Evolutionary conservation across 2,329 filamentous ascomycete genomes (phyloP), one percentile per base, ranked within the genome.

Genomic region (Sporothrix euskadiensis): DNA sequence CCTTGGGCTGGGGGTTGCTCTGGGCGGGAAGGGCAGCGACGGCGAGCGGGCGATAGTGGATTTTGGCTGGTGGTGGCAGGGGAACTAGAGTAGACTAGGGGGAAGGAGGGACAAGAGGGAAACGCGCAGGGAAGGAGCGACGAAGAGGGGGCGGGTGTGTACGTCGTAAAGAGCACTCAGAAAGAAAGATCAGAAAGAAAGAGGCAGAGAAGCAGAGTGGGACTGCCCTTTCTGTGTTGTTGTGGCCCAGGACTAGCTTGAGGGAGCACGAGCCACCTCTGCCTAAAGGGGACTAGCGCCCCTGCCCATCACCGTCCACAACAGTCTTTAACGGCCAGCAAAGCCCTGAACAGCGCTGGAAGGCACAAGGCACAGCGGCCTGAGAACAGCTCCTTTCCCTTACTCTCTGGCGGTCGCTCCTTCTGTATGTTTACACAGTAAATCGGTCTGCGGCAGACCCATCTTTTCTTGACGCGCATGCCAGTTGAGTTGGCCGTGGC

Each of bases 381-480:
- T 35, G 12, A n/a, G 22, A 26, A 54, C 7, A 35, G 8, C 9
- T 52, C 26, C 26, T 26, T 26, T 26, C 26, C 26, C 26, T 26
- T 26, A 26, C 26, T 26, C 26, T 26, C 26, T 26, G 26, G 26
- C 6, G 32, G 19, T 35, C 14, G 44, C 44, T 49, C 39, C 61
- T 44, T 65, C 59, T 47, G 61, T 44, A 26, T 26, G 26, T 26
- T 26, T 26, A 26, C 26, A 26, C 26, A 26, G 26, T 26, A 65
- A 32, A 49, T 19, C n/a, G 12, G 32, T 4, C 65, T 26, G 3
- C 26, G 49, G 49, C 26, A 16, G 47, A 2, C 65, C 65, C 66
- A 56, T 61, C n/a, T 61, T 71, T 70, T 59, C 32, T 52, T 70
- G 70, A 71, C 70, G 69, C 69, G 69, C 69, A 71, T 63, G 26